Conservation (phyloP, 2,329 filamentous ascomycete genomes). For the Knoxdaviesia capensis region DNA sequence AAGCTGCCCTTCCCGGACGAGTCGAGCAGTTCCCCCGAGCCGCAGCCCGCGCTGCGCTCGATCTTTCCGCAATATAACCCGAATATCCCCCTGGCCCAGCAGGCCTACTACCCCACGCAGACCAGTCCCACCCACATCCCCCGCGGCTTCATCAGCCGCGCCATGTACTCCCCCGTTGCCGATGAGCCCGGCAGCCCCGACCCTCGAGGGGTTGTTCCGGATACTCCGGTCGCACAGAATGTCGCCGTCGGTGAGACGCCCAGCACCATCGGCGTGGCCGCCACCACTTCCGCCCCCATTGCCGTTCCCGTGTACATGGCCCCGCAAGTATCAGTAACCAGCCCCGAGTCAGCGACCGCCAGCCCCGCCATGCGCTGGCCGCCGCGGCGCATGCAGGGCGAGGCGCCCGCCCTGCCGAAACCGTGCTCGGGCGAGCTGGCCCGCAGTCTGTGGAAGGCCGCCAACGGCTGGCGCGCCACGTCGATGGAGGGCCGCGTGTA, state of each 20-base stretch:
- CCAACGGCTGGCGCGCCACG: slow-evolving; percentile 49
- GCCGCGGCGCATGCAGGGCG: slow-evolving; percentile 12
- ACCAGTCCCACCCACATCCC: slow-evolving; percentile 43
- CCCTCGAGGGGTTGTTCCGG: slow-evolving; percentile 1
- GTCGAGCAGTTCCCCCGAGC: slow-evolving; percentile 9
- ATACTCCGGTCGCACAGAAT: slow-evolving; percentile 1
- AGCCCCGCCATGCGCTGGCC: slow-evolving; percentile 6
- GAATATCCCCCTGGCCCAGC: slow-evolving; percentile 41
- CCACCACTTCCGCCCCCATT: too few relatives aligned
- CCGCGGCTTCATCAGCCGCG: slow-evolving; percentile 42
- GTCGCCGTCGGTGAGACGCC: slow-evolving; percentile 1
- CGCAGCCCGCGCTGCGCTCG: slow-evolving; percentile 33
- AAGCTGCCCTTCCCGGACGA: slow-evolving; percentile 26
- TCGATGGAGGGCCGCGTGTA: slow-evolving; percentile 35
- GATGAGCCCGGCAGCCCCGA: slow-evolving; percentile 7
- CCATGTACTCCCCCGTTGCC: slow-evolving; percentile 31
- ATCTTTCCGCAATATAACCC: slow-evolving; percentile 64
- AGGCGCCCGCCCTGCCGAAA: slow-evolving; percentile 24
- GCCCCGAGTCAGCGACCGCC: background rate
- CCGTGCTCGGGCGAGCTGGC: slow-evolving; percentile 40
- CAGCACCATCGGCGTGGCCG: too few relatives aligned
- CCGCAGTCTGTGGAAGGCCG: slow-evolving; percentile 45
- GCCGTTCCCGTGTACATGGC: too few relatives aligned
- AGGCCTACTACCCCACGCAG: slow-evolving; percentile 51
- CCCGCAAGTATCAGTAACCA: too few relatives aligned